phyloP scores from a whole-genome alignment of 345 rosid species.

The Streptanthus diversifolius region DNA sequence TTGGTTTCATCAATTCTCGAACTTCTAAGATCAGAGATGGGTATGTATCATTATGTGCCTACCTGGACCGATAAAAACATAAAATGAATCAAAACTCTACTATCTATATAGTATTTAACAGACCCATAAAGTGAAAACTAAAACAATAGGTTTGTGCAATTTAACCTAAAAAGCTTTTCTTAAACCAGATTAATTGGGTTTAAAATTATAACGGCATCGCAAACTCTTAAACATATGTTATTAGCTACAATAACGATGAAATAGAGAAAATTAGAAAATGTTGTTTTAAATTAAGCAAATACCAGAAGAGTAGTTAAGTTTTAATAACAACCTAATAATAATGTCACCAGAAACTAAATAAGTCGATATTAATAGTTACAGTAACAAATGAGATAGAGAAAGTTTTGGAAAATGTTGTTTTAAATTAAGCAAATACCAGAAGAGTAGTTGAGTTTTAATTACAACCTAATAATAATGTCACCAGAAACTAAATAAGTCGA shows the following conservation, averaged over 20 bases:
- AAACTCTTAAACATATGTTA: background rate
- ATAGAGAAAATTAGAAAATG: background rate
- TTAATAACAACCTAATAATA: background rate
- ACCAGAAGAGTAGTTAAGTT: background rate
- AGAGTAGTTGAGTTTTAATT: background rate
- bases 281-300: background rate
- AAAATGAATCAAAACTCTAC: no score
- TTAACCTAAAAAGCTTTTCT: background rate
- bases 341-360: background rate
- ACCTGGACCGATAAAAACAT: background rate
- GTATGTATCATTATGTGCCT: background rate
- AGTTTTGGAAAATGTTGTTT: background rate
- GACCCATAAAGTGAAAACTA: background rate
- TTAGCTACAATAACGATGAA: background rate
- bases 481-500: background rate
- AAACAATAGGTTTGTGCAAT: background rate
- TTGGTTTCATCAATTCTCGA: no score
- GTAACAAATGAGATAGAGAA: background rate
- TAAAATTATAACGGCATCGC: background rate
- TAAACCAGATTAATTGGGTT: background rate
- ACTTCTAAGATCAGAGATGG: no score
- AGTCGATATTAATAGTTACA: background rate
- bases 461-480: background rate
- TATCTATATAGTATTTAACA: background rate
- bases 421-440: background rate